Evolutionary conservation across 2,329 filamentous ascomycete genomes (phyloP).

Genomic region (Eurotiales sp.): DNA sequence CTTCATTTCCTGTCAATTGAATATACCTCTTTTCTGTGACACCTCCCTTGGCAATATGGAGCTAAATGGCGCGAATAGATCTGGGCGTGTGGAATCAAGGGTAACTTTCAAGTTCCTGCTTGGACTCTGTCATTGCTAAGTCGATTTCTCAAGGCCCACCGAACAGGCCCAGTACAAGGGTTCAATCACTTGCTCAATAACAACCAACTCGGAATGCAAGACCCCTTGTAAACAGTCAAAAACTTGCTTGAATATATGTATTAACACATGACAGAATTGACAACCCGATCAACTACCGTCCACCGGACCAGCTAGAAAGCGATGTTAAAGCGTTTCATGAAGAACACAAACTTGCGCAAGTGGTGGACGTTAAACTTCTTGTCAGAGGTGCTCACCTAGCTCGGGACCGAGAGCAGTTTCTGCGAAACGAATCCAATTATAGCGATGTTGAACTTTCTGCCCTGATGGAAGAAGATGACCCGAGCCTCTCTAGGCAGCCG

Average conservation of each 20-base stretch:
- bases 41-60: too few species aligned
- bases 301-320: conserved; percentile 10
- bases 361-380: conserved; percentile 13
- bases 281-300: conserved; percentile 14
- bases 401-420: conserved; percentile 4
- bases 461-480: conserved; percentile 12
- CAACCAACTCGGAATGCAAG: conserved; percentile 15
- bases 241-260: background rate
- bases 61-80: background rate
- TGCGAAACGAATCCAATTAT: conserved; percentile 1
- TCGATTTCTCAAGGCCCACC: background rate
- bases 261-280: conserved; percentile 6
- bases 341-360: conserved; percentile 8
- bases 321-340: conserved; percentile 14
- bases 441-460: conserved; percentile 11
- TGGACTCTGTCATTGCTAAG: background rate
- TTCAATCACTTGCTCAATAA: conserved; percentile 15
- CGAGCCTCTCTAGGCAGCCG: conserved; percentile 23
- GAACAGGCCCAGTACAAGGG: background rate
- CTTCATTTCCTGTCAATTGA: too few species aligned
- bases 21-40: too few species aligned
- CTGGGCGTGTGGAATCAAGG: background rate
- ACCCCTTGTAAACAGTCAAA: background rate
- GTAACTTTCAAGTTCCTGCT: background rate
- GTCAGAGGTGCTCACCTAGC: conserved; percentile 13